Percentiles rank a stretch among this genome's conserved stretches.
Conservation (phyloP, 805 yeast genomes). For the Groenewaldozyma salmanticensis region DNA sequence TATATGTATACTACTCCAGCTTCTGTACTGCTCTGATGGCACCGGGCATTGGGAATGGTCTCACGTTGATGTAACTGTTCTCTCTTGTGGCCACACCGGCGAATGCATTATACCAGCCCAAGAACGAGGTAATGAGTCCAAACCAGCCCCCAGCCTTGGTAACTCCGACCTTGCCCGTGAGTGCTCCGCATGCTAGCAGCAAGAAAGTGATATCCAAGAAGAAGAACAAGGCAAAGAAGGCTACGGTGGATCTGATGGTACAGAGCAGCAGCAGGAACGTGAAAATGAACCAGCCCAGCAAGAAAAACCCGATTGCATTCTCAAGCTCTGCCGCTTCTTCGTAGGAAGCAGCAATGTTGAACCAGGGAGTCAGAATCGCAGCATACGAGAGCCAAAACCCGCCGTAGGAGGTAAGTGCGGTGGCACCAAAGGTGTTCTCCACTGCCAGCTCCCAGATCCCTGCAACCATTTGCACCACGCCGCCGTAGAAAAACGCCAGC, state of each 20-base stretch:
- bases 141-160: constrained; percentile 51
- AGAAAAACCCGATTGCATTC: constrained; percentile 48
- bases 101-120: constrained; percentile 63
- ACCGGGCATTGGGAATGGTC: constrained; percentile 43
- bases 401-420: constrained; percentile 35
- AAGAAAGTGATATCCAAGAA: constrained; percentile 44
- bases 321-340: constrained; percentile 29
- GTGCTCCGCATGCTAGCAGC: constrained; percentile 44
- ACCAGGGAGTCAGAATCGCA: constrained; percentile 41
- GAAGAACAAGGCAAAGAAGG: constrained; percentile 48
- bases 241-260: constrained; percentile 54
- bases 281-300: constrained; percentile 54
- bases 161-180: constrained; percentile 35
- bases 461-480: constrained; percentile 48
- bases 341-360: constrained; percentile 39
- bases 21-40: too few relatives aligned
- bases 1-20: too few relatives aligned
- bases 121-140: constrained; percentile 51
- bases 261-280: constrained; percentile 42
- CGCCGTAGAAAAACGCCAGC: constrained; percentile 57
- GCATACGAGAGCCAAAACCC: constrained; percentile 61
- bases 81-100: constrained; percentile 59
- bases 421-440: constrained; percentile 59
- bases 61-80: constrained; percentile 48
- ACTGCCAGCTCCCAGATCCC: constrained; percentile 60